A percentile compares a stretch with the other conserved stretches of the same genome.
phyloP scores from a whole-genome alignment of 805 yeast species.

The Zygosaccharomyces kombuchaensis region DNA sequence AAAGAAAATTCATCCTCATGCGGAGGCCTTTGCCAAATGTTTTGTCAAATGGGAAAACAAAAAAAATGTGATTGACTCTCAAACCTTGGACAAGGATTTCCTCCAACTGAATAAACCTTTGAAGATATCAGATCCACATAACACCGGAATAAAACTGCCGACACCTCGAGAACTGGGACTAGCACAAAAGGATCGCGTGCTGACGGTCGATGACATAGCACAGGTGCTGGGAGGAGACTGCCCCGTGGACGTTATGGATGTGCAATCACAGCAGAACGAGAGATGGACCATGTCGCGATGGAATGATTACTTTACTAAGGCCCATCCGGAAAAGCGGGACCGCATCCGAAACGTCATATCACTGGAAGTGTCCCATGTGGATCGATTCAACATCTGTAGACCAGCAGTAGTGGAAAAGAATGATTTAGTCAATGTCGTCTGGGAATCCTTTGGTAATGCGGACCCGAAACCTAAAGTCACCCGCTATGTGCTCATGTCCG shows the following conservation, averaged over 20 bases:
- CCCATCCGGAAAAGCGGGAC: constrained; percentile 46
- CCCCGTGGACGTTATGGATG: constrained; percentile 83
- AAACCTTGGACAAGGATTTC: constrained; percentile 17
- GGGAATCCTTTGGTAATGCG: constrained; percentile 39
- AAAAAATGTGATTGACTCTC: constrained; percentile 14
- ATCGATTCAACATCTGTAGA: constrained; percentile 47
- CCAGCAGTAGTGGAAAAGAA: constrained; percentile 62
- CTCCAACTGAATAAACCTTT: constrained; percentile 20
- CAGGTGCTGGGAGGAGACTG: constrained; percentile 56
- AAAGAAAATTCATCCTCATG: constrained; percentile 59
- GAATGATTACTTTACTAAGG: constrained; percentile 61
- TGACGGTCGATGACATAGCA: constrained; percentile 31
- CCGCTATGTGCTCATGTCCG: constrained; percentile 82
- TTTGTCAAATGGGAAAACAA: constrained; percentile 21
- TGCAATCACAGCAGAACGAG: constrained; percentile 63
- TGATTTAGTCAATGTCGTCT: constrained; percentile 67
- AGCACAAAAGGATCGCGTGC: constrained; percentile 5
- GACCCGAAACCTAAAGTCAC: constrained; percentile 55
- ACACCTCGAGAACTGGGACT: constrained; percentile 11
- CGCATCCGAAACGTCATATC: constrained; percentile 76
- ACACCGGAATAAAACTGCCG: constrained; percentile 22
- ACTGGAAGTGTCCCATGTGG: constrained; percentile 64
- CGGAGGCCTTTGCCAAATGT: constrained; percentile 25
- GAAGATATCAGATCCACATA: constrained; percentile 21
- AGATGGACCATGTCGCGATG: constrained; percentile 67